Evolutionary conservation across 2,329 filamentous ascomycete species (phyloP).

Genomic region (Colletotrichum graminicola): DNA sequence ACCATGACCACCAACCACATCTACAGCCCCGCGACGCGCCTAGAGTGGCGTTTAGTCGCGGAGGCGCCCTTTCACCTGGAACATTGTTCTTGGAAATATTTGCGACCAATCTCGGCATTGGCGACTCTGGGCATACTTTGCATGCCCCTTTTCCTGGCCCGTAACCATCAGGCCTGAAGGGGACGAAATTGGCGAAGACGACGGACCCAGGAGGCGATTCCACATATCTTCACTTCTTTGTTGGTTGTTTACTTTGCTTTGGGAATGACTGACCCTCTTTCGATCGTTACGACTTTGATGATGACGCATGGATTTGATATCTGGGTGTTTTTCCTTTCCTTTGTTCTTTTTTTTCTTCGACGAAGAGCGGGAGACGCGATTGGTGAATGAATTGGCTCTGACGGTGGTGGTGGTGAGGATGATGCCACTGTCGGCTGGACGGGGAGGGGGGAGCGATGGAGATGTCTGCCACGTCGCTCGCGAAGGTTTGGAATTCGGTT

Average conservation of each 20-base stretch:
- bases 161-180: neutral
- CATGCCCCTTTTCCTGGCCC: conserved; percentile 1
- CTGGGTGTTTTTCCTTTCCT: neutral
- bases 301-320: conserved; percentile 32
- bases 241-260: conserved; percentile 25
- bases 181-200: neutral
- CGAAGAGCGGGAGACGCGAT: neutral
- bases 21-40: conserved; percentile 5
- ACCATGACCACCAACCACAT: conserved; percentile 26
- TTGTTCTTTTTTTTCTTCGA: neutral
- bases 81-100: conserved; percentile 38
- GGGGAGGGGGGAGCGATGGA: neutral
- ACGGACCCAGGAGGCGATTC: neutral
- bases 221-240: conserved; percentile 21
- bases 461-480: conserved; percentile 33
- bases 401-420: neutral
- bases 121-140: conserved; percentile 8
- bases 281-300: conserved; percentile 42
- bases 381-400: neutral
- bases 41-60: neutral
- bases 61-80: conserved; percentile 15
- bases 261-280: conserved; percentile 40
- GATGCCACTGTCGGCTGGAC: neutral
- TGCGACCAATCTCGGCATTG: conserved; percentile 9
- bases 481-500: conserved; percentile 18